Percentiles rank a stretch among this genome's conserved stretches.
Conservation (phyloP, 495 filamentous ascomycete genomes). For the Penicillium lagena region DNA sequence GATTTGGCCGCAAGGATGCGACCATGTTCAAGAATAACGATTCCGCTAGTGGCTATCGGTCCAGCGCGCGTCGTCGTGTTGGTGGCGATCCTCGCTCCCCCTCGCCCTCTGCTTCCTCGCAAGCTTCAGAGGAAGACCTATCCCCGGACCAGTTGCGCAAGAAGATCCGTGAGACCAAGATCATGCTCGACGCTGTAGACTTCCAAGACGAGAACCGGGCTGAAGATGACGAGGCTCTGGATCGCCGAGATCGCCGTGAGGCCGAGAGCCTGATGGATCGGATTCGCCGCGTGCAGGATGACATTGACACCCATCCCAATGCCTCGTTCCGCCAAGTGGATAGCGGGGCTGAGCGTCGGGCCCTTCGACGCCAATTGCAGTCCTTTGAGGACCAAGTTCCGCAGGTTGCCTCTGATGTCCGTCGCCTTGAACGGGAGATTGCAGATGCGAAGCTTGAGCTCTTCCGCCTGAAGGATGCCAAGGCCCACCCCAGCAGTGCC, state of each 20-base stretch:
- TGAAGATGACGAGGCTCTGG: constrained; percentile 88
- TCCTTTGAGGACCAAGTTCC: constrained; percentile 83
- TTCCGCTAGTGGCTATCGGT: constrained; percentile 76
- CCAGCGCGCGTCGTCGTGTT: constrained; percentile 81
- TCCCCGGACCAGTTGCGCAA: constrained; percentile 84
- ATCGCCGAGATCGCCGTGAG: constrained; percentile 84
- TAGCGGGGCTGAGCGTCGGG: constrained; percentile 77
- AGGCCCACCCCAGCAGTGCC: constrained; percentile 77
- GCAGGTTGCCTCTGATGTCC: constrained; percentile 83
- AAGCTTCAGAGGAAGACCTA: constrained; percentile 75
- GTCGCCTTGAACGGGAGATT: constrained; percentile 85
- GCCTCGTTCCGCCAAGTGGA: constrained; percentile 66
- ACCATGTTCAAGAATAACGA: constrained; percentile 97
- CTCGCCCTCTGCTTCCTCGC: constrained; percentile 63
- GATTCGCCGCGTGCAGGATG: constrained; percentile 90
- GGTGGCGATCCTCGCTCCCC: constrained; percentile 72
- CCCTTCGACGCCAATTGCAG: constrained; percentile 83
- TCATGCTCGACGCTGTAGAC: constrained; percentile 95
- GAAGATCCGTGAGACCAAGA: constrained; percentile 89
- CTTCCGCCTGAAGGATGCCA: constrained; percentile 90
- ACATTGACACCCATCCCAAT: constrained; percentile 89
- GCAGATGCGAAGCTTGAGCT: constrained; percentile 89
- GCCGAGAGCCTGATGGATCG: constrained; percentile 91
- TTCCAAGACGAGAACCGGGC: constrained; percentile 86
- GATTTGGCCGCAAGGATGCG: constrained; percentile 71